Percentiles rank a stretch among this genome's conserved stretches.
These are phyloP conservation scores for Pistacia atlantica DNA, from an alignment of 345 rosid species.

Conservation along the genomic window DNA sequence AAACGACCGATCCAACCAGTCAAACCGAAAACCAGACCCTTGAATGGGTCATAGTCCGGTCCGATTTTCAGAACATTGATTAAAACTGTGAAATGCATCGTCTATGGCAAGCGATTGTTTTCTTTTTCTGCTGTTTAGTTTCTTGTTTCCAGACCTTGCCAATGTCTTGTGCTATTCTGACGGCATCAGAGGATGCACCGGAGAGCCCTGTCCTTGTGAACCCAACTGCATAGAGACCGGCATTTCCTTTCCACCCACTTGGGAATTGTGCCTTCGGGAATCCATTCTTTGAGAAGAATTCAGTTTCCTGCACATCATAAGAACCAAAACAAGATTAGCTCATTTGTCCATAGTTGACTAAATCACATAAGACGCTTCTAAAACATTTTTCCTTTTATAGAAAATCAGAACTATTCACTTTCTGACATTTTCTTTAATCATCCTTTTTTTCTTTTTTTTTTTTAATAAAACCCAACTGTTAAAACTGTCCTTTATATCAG, in stretches of 20 bases:
- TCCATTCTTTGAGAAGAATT: slow-evolving; percentile 78
- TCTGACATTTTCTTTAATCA: neutral
- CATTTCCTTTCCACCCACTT: slow-evolving; percentile 85
- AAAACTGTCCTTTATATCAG: neutral
- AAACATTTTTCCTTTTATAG: slow-evolving; percentile 12
- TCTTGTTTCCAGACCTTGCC: slow-evolving; percentile 79
- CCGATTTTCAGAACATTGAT: neutral
- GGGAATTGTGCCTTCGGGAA: slow-evolving; percentile 66
- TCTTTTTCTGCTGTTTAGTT: slow-evolving; percentile 67
- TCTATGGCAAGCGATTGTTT: slow-evolving; percentile 49
- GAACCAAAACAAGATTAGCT: slow-evolving; percentile 27
- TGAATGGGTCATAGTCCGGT: no score
- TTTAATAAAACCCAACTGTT: neutral
- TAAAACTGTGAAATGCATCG: slow-evolving; percentile 74
- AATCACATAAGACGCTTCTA: neutral
- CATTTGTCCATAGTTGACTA: slow-evolving; percentile 1
- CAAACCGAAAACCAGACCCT: no score
- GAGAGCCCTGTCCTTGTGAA: slow-evolving; percentile 88
- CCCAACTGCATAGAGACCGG: slow-evolving; percentile 89
- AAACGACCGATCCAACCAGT: no score
- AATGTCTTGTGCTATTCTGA: slow-evolving; percentile 72
- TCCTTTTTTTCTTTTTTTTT: neutral
- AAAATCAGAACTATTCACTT: neutral
- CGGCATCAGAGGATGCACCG: slow-evolving; percentile 82
- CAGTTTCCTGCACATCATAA: slow-evolving; percentile 54